Evolutionary conservation across 371 early-diverging fungal genomes (phyloP), one percentile per base, ranked within the genome.

Genomic region (Actinomucor elegans): DNA sequence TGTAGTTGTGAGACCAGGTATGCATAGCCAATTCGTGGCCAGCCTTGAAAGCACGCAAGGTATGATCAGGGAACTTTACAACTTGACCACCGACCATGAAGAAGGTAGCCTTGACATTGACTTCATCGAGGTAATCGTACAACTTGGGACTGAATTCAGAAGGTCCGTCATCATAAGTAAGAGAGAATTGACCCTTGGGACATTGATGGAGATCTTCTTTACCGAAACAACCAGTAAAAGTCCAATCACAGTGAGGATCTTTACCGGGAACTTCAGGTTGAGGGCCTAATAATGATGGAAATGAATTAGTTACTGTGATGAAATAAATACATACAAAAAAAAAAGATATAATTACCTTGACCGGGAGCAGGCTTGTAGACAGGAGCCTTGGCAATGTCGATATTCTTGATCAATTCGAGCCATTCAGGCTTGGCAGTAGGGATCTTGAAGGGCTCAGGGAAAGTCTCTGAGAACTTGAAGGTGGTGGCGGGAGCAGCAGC

Each of bases 21-120:
- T 83, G 84, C 59, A 81, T 69, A 32, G 71, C 84, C 48, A 83
- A 66, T 51, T 83, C 81, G 20, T 80, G 80, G 32, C 73, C 79
- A 36, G 67, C 49, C 17, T 68, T 56, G 36, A 61, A 73, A 26
- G 69, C 74, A 34, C 71, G 67, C 32, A 58, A 51, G 7, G 71
- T 49, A 15, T 71, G 51, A 11, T 71, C 71, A 24, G 83, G 79
- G 57, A 59, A 78, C 50, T 77, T 64, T 12, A 73, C 53, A 8
- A 78, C 79, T 21, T 77, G 75, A 21, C 69, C 71, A 42, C 80
- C 83, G 3, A 79, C 73, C 64, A 83, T 71, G 45, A 78, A 83
- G 52, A 80, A 77, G n/a, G 83, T 83, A 4, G 71, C 77, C 53
- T 74, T 71, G 33, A 66, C 51, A 23, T 72, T 54, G 2, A 55